Percentiles rank a stretch among this genome's conserved stretches.
Evolutionary conservation across 2,329 filamentous ascomycete genomes (phyloP).

Genomic region (Trichoderma atroviride): DNA sequence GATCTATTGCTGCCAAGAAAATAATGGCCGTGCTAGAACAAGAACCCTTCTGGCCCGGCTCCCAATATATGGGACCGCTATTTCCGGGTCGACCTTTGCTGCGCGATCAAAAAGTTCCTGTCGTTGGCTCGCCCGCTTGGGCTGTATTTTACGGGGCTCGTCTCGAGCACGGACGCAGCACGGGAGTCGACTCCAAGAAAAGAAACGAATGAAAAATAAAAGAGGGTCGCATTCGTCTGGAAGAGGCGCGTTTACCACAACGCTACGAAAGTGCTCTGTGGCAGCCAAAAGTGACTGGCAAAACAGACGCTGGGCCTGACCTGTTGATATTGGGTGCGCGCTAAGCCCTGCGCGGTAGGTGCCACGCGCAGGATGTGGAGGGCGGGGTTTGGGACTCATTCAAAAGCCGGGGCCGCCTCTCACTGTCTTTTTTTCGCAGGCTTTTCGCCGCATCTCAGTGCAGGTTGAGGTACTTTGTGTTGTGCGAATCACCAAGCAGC

Average conservation of each 20-base stretch:
- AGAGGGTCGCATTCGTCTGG: conserved; percentile 1
- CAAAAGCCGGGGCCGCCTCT: background rate
- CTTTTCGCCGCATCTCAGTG: background rate
- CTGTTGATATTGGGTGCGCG: conserved; percentile 8
- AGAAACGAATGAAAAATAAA: background rate
- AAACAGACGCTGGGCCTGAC: background rate
- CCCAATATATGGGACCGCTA: background rate
- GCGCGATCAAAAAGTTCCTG: conserved; percentile 17
- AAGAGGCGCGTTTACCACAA: background rate
- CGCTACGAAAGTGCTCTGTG: background rate
- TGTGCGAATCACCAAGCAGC: background rate
- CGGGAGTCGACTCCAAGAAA: background rate
- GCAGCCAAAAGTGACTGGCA: background rate
- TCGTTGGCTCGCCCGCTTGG: conserved; percentile 1
- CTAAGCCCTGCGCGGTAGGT: conserved; percentile 33
- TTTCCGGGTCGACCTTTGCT: background rate
- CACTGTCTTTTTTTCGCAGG: too few species aligned
- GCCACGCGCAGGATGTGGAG: conserved; percentile 27
- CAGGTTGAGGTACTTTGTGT: background rate
- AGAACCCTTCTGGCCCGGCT: background rate
- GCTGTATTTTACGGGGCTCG: background rate
- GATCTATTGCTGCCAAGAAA: background rate
- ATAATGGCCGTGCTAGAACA: background rate
- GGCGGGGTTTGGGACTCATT: conserved; percentile 11
- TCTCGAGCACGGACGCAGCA: conserved; percentile 1